Evolutionary conservation across 2,329 filamentous ascomycete species (phyloP).

Genomic region (Nemania sp.): DNA sequence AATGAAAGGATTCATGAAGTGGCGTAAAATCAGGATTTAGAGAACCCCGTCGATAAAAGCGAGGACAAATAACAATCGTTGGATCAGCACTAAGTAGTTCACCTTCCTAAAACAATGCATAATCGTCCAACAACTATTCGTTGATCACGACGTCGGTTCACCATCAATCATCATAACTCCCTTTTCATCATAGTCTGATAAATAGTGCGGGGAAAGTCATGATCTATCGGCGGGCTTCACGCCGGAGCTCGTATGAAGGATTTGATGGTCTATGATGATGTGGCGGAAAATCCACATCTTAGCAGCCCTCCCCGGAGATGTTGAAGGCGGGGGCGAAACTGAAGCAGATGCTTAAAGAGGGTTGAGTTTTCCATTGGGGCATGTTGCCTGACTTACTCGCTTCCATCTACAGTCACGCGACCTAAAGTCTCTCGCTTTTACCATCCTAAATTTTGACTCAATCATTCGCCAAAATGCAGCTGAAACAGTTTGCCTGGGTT

Average conservation of each 20-base stretch:
- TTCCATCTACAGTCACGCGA: not conserved
- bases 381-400: not conserved
- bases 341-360: slow-evolving; percentile 14
- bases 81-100: slow-evolving; percentile 12
- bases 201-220: slow-evolving; percentile 8
- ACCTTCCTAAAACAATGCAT: slow-evolving; percentile 24
- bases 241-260: not conserved
- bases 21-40: slow-evolving; percentile 2
- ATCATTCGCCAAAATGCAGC: slow-evolving; percentile 25
- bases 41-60: not conserved
- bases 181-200: slow-evolving; percentile 16
- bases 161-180: not conserved
- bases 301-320: not conserved
- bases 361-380: not conserved
- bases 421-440: not conserved
- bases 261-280: not conserved
- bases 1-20: not conserved
- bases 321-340: not conserved
- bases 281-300: not conserved
- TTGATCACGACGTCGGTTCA: slow-evolving; percentile 10
- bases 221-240: not conserved
- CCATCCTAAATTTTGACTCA: not conserved
- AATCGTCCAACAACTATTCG: slow-evolving; percentile 1
- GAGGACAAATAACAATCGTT: not conserved
- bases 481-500: slow-evolving; percentile 28